phyloP scores from a whole-genome alignment of 495 filamentous ascomycete species.

The Thermothielavioides terrestris region DNA sequence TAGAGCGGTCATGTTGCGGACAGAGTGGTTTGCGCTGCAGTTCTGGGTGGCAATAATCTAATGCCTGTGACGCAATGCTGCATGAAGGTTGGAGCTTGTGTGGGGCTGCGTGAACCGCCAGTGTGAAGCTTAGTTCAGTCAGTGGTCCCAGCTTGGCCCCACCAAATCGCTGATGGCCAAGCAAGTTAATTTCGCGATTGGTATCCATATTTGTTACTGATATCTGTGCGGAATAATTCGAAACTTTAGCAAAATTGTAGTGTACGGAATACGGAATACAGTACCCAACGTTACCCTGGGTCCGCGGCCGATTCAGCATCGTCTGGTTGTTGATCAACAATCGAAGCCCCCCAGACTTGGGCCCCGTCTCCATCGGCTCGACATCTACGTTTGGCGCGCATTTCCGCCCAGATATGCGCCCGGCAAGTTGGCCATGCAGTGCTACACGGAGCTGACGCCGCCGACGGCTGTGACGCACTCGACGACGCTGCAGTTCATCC shows the following conservation, averaged over 20 bases:
- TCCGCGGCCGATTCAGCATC: no score
- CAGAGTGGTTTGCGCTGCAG: not conserved
- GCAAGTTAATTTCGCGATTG: slow-evolving; percentile 3
- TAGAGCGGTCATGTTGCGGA: not conserved
- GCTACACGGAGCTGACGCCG: slow-evolving; percentile 85
- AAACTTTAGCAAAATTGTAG: no score
- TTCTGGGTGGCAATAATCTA: not conserved
- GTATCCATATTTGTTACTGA: no score
- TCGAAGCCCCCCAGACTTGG: no score
- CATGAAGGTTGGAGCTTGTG: slow-evolving; percentile 13
- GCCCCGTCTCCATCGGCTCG: no score
- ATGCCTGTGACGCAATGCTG: slow-evolving; percentile 26
- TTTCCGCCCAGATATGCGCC: slow-evolving; percentile 26
- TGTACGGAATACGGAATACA: no score
- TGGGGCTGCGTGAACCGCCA: not conserved
- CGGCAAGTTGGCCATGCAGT: slow-evolving; percentile 38
- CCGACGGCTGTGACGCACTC: slow-evolving; percentile 90
- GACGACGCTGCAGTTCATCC: slow-evolving; percentile 66
- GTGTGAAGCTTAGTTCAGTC: not conserved
- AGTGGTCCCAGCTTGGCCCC: no score
- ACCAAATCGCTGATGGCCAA: not conserved
- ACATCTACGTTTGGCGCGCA: no score
- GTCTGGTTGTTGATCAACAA: no score
- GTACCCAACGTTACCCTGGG: no score
- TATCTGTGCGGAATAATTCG: no score